phyloP scores from a whole-genome alignment of 2,329 filamentous ascomycete genomes.

The Capronia coronata region DNA sequence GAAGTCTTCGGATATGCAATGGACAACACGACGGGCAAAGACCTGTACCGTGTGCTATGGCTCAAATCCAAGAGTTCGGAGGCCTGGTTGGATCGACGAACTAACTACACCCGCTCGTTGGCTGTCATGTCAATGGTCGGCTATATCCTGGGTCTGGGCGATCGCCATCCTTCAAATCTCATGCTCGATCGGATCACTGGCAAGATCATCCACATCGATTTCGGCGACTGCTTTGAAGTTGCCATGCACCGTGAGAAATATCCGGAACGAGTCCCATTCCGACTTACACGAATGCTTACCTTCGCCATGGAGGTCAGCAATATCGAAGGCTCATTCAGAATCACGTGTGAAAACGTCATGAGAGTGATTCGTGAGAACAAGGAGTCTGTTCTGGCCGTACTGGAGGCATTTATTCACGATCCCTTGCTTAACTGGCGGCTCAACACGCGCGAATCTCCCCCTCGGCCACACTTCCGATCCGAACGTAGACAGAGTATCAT shows the following conservation, averaged over 20 bases:
- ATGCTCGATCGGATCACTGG: conserved; percentile 95
- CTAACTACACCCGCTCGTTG: conserved; percentile 96
- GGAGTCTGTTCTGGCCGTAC: conserved; percentile 94
- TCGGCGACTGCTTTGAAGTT: conserved; percentile 98
- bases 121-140: conserved; percentile 99
- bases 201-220: conserved; percentile 98
- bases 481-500: conserved; percentile 57
- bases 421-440: conserved; percentile 97
- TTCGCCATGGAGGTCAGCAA: conserved; percentile 99
- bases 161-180: conserved; percentile 94
- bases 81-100: conserved; percentile 92
- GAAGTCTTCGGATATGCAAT: conserved; percentile 98
- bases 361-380: conserved; percentile 93
- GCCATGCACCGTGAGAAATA: conserved; percentile 99
- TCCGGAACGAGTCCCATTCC: conserved; percentile 94
- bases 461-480: conserved; percentile 53
- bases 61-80: conserved; percentile 98
- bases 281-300: conserved; percentile 95
- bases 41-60: conserved; percentile 96
- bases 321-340: conserved; percentile 96
- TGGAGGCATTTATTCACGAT: conserved; percentile 99
- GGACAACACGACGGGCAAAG: conserved; percentile 97
- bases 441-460: conserved; percentile 55
- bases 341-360: conserved; percentile 98
- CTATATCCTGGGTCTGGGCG: conserved; percentile 93